A percentile compares a stretch with the other conserved stretches of the same genome.
These are phyloP conservation scores for Heteromeles arbutifolia DNA, from an alignment of 306 rosid genomes.

Conservation along the genomic window DNA sequence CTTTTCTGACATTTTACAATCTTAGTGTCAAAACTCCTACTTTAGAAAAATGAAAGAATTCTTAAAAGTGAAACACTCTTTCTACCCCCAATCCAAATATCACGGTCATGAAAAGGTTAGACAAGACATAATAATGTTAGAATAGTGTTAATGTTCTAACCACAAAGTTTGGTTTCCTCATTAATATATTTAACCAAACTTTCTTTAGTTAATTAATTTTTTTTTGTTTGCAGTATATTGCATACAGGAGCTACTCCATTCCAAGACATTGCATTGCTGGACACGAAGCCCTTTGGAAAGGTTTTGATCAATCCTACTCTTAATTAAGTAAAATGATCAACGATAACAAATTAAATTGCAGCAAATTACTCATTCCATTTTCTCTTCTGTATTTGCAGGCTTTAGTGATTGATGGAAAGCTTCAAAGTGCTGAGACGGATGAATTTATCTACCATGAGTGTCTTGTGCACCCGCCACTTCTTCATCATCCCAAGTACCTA, in stretches of 20 bases:
- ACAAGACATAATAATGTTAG: conserved; percentile 19
- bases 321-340: background rate
- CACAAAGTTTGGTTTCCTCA: background rate
- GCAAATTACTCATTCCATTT: background rate
- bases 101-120: conserved; percentile 52
- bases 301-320: conserved; percentile 15
- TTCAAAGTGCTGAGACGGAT: conserved; percentile 96
- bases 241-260: conserved; percentile 89
- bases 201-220: background rate
- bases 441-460: conserved; percentile 95
- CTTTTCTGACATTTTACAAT: background rate
- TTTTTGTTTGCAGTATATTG: conserved; percentile 54
- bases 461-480: conserved; percentile 91
- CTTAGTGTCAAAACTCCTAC: background rate
- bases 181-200: background rate
- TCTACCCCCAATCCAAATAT: conserved; percentile 14
- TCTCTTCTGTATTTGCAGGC: conserved; percentile 38
- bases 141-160: background rate
- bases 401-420: conserved; percentile 92
- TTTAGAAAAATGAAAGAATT: conserved; percentile 3
- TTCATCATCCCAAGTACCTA: conserved; percentile 72
- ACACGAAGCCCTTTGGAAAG: conserved; percentile 98
- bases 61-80: conserved; percentile 31
- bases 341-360: background rate
- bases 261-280: conserved; percentile 92